Evolutionary conservation across 768 basidiomycete genomes (phyloP).

Genomic region (Myochromella boudieri): DNA sequence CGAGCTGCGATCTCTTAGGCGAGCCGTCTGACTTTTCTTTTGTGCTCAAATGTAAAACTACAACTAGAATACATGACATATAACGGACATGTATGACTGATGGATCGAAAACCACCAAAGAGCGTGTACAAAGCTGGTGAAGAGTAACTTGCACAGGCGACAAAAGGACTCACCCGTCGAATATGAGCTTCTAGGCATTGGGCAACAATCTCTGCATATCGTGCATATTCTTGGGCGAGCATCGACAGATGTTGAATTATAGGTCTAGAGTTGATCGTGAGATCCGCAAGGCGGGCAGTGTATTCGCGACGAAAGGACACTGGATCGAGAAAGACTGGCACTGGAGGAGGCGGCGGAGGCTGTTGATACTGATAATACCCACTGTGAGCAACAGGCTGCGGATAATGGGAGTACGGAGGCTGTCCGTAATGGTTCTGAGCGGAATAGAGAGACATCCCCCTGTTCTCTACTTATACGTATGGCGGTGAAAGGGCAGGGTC

Average conservation of each 20-base stretch:
- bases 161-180: slow-evolving; percentile 72
- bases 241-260: slow-evolving; percentile 92
- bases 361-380: slow-evolving; percentile 49
- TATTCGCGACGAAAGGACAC: slow-evolving; percentile 80
- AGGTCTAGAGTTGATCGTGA: slow-evolving; percentile 93
- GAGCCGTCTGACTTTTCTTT: slow-evolving; percentile 34
- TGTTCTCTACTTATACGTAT: slow-evolving; percentile 30
- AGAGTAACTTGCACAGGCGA: slow-evolving; percentile 3
- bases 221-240: slow-evolving; percentile 83
- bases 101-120: slow-evolving; percentile 14
- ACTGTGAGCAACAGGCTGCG: slow-evolving; percentile 39
- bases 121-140: slow-evolving; percentile 21
- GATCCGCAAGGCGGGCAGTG: slow-evolving; percentile 65
- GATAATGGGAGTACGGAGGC: slow-evolving; percentile 51
- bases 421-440: slow-evolving; percentile 63
- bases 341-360: slow-evolving; percentile 36
- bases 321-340: slow-evolving; percentile 56
- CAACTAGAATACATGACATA: slow-evolving; percentile 43
- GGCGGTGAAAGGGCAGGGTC: slow-evolving; percentile 7
- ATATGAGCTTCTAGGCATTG: slow-evolving; percentile 86
- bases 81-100: slow-evolving; percentile 23
- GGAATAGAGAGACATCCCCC: slow-evolving; percentile 58
- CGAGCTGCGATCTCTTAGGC: slow-evolving; percentile 19
- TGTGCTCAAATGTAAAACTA: slow-evolving; percentile 37
- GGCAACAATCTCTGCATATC: slow-evolving; percentile 77